These are phyloP conservation scores for Macrotyloma uniflorum DNA, from an alignment of 306 rosid species.

Conservation along the genomic window DNA sequence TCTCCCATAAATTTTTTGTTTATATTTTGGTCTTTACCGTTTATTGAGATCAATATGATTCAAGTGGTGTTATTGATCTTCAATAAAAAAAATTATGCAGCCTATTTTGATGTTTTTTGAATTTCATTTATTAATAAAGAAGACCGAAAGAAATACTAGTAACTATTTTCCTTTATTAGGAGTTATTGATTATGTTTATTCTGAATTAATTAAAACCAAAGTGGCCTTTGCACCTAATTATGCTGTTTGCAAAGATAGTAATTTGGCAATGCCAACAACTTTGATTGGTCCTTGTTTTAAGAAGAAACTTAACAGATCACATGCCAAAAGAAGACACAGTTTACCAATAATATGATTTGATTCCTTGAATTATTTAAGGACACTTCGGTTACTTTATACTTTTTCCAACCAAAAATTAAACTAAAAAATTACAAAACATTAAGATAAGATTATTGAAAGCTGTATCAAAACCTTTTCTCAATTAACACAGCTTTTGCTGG, in stretches of 20 bases:
- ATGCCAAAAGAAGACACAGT: slow-evolving; percentile 21
- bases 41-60: too few relatives aligned
- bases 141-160: too few relatives aligned
- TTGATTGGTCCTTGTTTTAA: neutral
- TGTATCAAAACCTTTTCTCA: neutral
- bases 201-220: neutral
- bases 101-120: too few relatives aligned
- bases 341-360: neutral
- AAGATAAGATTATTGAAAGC: slow-evolving; percentile 23
- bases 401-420: neutral
- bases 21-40: too few relatives aligned
- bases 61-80: too few relatives aligned
- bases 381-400: neutral
- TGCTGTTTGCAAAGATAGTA: neutral
- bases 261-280: slow-evolving; percentile 6
- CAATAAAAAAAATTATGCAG: too few relatives aligned
- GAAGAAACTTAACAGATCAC: slow-evolving; percentile 6
- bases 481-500: neutral
- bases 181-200: neutral
- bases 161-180: neutral
- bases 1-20: too few relatives aligned
- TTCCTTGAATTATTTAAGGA: neutral
- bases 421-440: neutral
- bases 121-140: too few relatives aligned
- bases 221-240: neutral